Evolutionary conservation across 805 yeast genomes (phyloP).

Genomic region (Candida ponderosae): DNA sequence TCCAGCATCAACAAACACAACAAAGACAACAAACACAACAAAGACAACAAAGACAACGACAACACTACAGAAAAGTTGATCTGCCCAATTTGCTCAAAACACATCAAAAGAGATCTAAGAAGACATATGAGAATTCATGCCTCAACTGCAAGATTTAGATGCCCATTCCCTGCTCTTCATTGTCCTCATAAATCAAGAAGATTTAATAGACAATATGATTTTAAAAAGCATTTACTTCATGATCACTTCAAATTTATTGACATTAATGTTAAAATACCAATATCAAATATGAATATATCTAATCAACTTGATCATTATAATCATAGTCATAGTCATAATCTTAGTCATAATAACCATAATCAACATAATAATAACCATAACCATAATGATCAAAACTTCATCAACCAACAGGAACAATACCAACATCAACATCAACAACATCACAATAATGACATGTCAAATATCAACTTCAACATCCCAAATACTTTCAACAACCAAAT

Average conservation of each 20-base stretch:
- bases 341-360: too few species aligned
- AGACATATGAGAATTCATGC: constrained; percentile 60
- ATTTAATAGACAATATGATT: constrained; percentile 63
- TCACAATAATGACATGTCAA: too few species aligned
- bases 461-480: too few species aligned
- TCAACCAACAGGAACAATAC: too few species aligned
- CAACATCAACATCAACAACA: too few species aligned
- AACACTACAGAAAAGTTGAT: constrained; percentile 13
- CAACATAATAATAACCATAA: too few species aligned
- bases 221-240: constrained; percentile 56
- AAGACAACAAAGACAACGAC: background rate
- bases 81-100: constrained; percentile 46
- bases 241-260: constrained; percentile 51
- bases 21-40: background rate
- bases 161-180: constrained; percentile 46
- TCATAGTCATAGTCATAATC: background rate
- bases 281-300: too few species aligned
- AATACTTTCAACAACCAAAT: too few species aligned
- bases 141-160: constrained; percentile 44
- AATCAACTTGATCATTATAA: too few species aligned
- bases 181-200: constrained; percentile 55
- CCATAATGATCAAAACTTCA: too few species aligned
- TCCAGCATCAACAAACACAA: too few species aligned
- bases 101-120: constrained; percentile 51
- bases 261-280: constrained; percentile 12